Base-by-base conservation (phyloP, 2,329 filamentous ascomycete species). In the Apiospora pterosperma region DNA sequence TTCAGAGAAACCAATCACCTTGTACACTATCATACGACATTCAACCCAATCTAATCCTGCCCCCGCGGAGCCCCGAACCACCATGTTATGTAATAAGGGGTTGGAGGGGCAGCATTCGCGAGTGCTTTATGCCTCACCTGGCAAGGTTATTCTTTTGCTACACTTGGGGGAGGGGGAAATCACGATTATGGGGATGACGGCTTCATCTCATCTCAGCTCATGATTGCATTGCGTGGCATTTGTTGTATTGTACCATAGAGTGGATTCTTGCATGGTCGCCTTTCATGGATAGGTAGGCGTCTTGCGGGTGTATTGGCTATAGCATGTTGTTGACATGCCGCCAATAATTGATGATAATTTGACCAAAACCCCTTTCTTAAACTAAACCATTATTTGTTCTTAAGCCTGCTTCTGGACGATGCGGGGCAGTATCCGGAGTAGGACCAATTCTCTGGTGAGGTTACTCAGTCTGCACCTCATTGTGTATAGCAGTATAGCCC, bases 151-250 rank as follows among this genome's bases (percentile, higher is more conserved):
- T 38, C 58, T 39, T 39, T 11, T 60, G 58, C 58, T 60, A 39
- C 39, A 38, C 34, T 39, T 10, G 16, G 28, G 16, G 39, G 39
- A 41, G 41, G 39, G 39, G 60, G 41, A 60, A 60, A 42, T 62
- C 39, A 62, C 60, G 60, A 62, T 23, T 44, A 28, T 36, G 60
- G 39, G 38, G 28, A 62, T 44, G 28, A 62, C 11, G 48, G 60
- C 41, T 62, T 62, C 39, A 34, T 62, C 41, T 44, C 60, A 62
- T 62, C 60, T 48, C 60, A 62, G 60, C 60, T 62, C 60, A 62
- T 42, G 60, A 62, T 36, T 42, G 60, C 60, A 62, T 62, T 42
- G 39, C 23, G n/a, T 48, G 60, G 60, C 39, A 42, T 31, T 25
- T 41, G 36, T 41, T 42, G 25, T 62, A 44, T 62, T 62, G 60